Conservation (phyloP, 2,329 filamentous ascomycete species). For the Epichloe sibirici region DNA sequence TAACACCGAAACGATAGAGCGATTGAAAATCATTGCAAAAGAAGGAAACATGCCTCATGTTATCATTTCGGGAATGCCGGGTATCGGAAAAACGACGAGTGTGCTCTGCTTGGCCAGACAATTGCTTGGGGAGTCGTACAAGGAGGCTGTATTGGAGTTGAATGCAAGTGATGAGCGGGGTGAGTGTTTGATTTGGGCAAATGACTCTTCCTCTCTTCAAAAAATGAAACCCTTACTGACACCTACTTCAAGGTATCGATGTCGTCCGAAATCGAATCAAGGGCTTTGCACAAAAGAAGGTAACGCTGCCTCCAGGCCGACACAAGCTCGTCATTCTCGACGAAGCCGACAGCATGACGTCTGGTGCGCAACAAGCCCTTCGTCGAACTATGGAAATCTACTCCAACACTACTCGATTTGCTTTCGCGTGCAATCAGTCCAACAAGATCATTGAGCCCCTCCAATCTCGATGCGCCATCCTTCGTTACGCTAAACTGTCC, state of each 20-base stretch:
- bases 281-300: conserved; percentile 97
- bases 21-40: conserved; percentile 93
- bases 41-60: conserved; percentile 99
- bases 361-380: conserved; percentile 88
- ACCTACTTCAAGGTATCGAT: conserved; percentile 57
- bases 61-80: conserved; percentile 98
- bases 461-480: conserved; percentile 89
- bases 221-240: not conserved
- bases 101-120: conserved; percentile 87
- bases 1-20: conserved; percentile 94
- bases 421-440: conserved; percentile 95
- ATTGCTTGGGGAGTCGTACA: conserved; percentile 83
- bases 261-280: conserved; percentile 97
- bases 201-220: not conserved
- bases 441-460: conserved; percentile 99
- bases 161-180: conserved; percentile 94
- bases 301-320: conserved; percentile 77
- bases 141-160: conserved; percentile 90
- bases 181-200: conserved; percentile 15
- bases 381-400: conserved; percentile 98
- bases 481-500: conserved; percentile 84
- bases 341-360: conserved; percentile 97
- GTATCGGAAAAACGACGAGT: conserved; percentile 96
- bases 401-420: conserved; percentile 89
- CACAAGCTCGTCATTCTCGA: conserved; percentile 97